These are phyloP conservation scores for Verticillium nubilum DNA, from an alignment of 2,329 filamentous ascomycete species.

Conservation along the genomic window DNA sequence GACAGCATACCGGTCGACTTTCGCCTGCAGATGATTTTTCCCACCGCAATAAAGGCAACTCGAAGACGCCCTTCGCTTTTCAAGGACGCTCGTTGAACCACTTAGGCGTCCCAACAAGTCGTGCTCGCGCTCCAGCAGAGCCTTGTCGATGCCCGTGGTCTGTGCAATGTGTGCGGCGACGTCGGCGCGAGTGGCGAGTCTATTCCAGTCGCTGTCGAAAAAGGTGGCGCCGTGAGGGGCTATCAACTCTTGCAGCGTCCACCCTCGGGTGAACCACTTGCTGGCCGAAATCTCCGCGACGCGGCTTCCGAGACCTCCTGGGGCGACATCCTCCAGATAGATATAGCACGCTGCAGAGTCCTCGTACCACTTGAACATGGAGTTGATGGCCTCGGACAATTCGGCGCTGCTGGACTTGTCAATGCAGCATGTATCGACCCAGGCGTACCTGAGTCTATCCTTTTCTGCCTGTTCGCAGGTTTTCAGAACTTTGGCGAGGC, in stretches of 20 bases:
- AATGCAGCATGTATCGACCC: constrained; percentile 12
- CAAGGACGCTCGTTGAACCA: background rate
- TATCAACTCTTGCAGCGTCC: constrained; percentile 16
- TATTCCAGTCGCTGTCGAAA: constrained; percentile 16
- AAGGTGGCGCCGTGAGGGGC: constrained; percentile 17
- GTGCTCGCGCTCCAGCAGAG: background rate
- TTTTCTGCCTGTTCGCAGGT: constrained; percentile 10
- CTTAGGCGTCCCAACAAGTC: background rate
- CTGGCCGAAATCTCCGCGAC: background rate
- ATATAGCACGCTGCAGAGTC: constrained; percentile 11
- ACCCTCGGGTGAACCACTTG: constrained; percentile 10
- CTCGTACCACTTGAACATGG: constrained; percentile 15
- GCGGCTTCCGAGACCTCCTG: background rate
- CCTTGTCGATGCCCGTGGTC: background rate
- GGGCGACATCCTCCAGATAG: constrained; percentile 9
- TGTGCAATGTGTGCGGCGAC: background rate
- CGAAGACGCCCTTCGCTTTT: background rate
- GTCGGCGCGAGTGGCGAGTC: background rate
- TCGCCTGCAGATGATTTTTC: background rate
- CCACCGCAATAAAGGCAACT: background rate
- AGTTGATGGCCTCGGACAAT: constrained; percentile 14
- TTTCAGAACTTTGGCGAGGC: constrained; percentile 2
- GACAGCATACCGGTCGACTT: constrained; percentile 15
- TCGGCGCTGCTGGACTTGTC: constrained; percentile 11
- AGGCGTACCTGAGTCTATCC: constrained; percentile 9